phyloP scores from a whole-genome alignment of 345 rosid species.

The Nasturtium officinale region DNA sequence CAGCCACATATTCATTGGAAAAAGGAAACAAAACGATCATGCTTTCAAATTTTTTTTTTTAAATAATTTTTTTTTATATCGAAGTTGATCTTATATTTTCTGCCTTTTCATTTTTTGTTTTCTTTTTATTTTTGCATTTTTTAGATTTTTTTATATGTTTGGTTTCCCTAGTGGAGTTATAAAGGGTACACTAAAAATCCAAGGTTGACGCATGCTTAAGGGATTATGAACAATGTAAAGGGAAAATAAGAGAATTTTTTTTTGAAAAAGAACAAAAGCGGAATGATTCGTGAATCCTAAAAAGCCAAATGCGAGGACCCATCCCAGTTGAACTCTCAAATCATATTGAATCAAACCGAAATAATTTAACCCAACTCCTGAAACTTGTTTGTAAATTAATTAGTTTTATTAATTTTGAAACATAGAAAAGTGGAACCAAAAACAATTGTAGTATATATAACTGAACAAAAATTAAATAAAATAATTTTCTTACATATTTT shows the following conservation, averaged over 20 bases:
- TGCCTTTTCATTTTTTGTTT: neutral
- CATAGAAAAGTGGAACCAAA: neutral
- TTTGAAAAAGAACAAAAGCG: conserved; percentile 12
- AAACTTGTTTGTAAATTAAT: neutral
- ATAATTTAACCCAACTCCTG: neutral
- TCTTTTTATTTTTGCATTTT: neutral
- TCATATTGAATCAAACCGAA: conserved; percentile 4
- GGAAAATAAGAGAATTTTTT: neutral
- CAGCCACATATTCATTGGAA: neutral
- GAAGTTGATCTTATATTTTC: neutral
- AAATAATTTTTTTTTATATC: neutral
- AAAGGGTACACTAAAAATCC: neutral
- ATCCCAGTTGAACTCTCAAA: conserved; percentile 23
- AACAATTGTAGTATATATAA: neutral
- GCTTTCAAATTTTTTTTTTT: too few relatives aligned
- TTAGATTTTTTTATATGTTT: too few relatives aligned
- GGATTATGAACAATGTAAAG: conserved; percentile 9
- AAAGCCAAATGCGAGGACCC: conserved; percentile 20
- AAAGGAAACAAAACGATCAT: too few relatives aligned
- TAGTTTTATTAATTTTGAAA: too few relatives aligned
- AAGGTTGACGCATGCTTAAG: conserved; percentile 28
- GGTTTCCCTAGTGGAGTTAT: conserved; percentile 5
- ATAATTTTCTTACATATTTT: too few relatives aligned
- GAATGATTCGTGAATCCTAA: conserved; percentile 31
- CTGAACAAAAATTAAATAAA: too few relatives aligned